Evolutionary conservation across 768 basidiomycete species (phyloP).

Genomic region (Boletus rex-veris): DNA sequence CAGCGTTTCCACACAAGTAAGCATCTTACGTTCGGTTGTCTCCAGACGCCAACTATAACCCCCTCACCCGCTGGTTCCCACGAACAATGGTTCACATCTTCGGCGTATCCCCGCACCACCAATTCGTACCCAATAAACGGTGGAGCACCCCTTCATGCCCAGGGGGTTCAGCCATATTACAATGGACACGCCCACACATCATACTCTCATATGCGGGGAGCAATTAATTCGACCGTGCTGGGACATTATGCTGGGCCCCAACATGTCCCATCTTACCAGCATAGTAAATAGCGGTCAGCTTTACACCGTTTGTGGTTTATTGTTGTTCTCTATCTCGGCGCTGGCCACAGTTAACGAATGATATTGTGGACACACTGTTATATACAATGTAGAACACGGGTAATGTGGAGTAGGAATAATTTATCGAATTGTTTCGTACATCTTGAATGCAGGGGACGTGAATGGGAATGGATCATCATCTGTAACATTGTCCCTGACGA

Average conservation of each 20-base stretch:
- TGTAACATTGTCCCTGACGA: conserved; percentile 38
- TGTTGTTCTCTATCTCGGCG: conserved; percentile 4
- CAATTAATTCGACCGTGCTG: conserved; percentile 14
- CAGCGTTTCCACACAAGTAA: not conserved
- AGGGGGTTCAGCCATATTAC: conserved; percentile 28
- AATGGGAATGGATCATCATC: conserved; percentile 77
- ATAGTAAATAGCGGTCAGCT: conserved; percentile 20
- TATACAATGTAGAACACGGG: conserved; percentile 26
- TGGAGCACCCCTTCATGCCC: conserved; percentile 11
- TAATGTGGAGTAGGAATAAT: conserved; percentile 22
- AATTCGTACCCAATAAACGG: conserved; percentile 20
- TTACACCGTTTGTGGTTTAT: conserved; percentile 1
- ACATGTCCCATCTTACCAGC: conserved; percentile 30
- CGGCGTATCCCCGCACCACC: conserved; percentile 25
- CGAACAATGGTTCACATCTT: conserved; percentile 24
- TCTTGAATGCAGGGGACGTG: conserved; percentile 57
- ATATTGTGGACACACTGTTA: conserved; percentile 13
- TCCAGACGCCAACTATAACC: conserved; percentile 11
- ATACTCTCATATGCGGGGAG: conserved; percentile 29
- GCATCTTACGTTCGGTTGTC: not conserved
- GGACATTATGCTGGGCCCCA: conserved; percentile 27
- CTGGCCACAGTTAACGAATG: conserved; percentile 3
- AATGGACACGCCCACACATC: conserved; percentile 22
- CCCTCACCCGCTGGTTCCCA: conserved; percentile 16
- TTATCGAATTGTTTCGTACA: conserved; percentile 77